A percentile compares a stretch with the other conserved stretches of the same genome.
Conservation (phyloP, 1,284 basidiomycete genomes). For the Leccinum insolens region DNA sequence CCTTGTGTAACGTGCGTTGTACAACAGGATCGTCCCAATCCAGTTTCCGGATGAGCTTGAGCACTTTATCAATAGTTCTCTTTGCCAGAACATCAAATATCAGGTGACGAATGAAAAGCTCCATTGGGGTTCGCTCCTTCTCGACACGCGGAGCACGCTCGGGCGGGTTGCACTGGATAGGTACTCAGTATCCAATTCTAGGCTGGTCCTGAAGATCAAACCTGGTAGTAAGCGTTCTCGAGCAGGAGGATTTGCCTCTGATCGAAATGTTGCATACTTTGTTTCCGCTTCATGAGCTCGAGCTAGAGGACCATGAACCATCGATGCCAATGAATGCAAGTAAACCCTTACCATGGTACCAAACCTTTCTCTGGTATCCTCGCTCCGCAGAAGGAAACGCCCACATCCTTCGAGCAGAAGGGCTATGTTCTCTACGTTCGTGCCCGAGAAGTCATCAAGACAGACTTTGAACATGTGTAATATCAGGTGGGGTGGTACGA, state of each 20-base stretch:
- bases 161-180: conserved; percentile 88
- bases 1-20: conserved; percentile 63
- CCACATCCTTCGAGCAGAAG: conserved; percentile 94
- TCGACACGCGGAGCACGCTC: conserved; percentile 86
- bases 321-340: neutral
- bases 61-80: conserved; percentile 91
- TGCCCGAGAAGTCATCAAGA: conserved; percentile 91
- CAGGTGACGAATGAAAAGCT: conserved; percentile 92
- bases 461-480: conserved; percentile 97
- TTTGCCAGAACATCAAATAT: conserved; percentile 91
- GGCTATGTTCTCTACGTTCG: conserved; percentile 93
- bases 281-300: conserved; percentile 94
- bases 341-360: conserved; percentile 65
- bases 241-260: conserved; percentile 87
- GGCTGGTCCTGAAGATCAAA: conserved; percentile 34
- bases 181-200: conserved; percentile 13
- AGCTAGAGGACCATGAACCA: conserved; percentile 52
- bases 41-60: conserved; percentile 90
- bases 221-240: conserved; percentile 99
- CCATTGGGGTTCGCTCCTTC: conserved; percentile 86
- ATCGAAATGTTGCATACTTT: conserved; percentile 90
- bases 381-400: conserved; percentile 85
- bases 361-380: conserved; percentile 88
- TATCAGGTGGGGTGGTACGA: conserved; percentile 92
- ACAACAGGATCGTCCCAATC: conserved; percentile 87